Base-by-base conservation (phyloP, 352 stramenopile species). In the Pythium aphanidermatum region DNA sequence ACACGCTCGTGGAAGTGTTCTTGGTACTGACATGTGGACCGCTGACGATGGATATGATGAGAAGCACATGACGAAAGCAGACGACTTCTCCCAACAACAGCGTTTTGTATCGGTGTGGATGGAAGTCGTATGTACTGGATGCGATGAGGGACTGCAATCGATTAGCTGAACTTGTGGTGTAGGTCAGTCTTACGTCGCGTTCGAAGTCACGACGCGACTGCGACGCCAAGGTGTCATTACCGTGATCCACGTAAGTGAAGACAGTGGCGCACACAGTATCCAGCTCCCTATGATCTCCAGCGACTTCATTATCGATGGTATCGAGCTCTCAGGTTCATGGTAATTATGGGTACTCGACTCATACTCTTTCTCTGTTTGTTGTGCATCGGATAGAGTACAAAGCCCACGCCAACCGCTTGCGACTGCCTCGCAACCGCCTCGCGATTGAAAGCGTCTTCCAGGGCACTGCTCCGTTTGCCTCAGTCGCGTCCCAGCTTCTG, bases 181-280 rank as follows among this genome's bases (percentile, higher is more conserved):
- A 87, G 72, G 75, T 11, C 75, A 87, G 55, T 74, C 72, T 5
- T 83, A 70, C 31, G 55, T 82, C 21, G 70, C 72, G 10, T 87
- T 87, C 24, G 65, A 81, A 25, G 40, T 76, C 19, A 60, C 66
- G 0, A 52, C 63, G 14, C 63, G 68, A 0, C 39, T 85, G 14
- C 63, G 75, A 16, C 66, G 75, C 5, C 70, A 83, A 41, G 72
- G 75, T 0, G 50, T 57, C 11, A 48, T 87, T 19, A 32, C 44
- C 0, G 51, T 85, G 17, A 40, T 82, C 42, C 63, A 72, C 47
- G 54, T 85, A 5, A 54, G 82, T 34, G 72, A 87, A 39, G 61
- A 72, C 2, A 46, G 64, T 14, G 46, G 59, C 19, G 38, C 47
- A 8, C 31, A 53, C 17, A 87, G 68, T 21, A 46, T 72, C 14